Base-by-base conservation (phyloP, 768 basidiomycete genomes). In the Mycena alexandri region DNA sequence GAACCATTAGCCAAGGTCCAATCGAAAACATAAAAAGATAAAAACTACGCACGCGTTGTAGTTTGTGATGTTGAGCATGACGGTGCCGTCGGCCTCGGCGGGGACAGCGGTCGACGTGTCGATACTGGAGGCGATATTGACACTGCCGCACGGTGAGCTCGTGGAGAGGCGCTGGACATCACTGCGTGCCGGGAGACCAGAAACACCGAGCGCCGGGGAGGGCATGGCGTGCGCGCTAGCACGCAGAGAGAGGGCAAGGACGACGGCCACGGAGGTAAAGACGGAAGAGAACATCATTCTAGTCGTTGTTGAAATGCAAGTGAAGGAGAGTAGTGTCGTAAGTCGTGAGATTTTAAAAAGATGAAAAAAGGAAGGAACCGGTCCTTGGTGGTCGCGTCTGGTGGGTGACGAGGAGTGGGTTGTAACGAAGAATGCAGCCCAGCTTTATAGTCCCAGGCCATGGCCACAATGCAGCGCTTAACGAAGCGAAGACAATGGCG, bases 41-140 rank as follows among this genome's bases (percentile, higher is more conserved):
- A 19, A n/a, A 41, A 24, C 1, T 16, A 63, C 67, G 56, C 53
- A 69, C 69, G 42, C 34, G n/a, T 70, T 70, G 36, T 38, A 70
- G 51, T 66, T 66, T 22, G 69, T 70, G n/a, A 70, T 34, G 34
- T 70, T 70, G 17, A 70, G 41, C 33, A 36, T 54, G 8, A 66
- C 64, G 25, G 42, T 47, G 16, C 69, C 69, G 25, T 70, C 69
- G 0, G 34, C 9, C 42, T 52, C 55, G n/a, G 34, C 60, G 5
- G 69, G 60, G 14, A 70, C 61, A n/a, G 61, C 55, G 21, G 60
- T 56, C 6, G 64, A 47, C 33, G 33, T 61, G 60, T 70, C 61
- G 21, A 70, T 36, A 36, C 14, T 66, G 2, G 64, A 66, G 2
- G 69, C 69, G 19, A 70, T 70, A 56, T 65, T 43, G 56, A 63